Conservation (phyloP, 108 stramenopile species). For the Fragilaria crotonensis region DNA sequence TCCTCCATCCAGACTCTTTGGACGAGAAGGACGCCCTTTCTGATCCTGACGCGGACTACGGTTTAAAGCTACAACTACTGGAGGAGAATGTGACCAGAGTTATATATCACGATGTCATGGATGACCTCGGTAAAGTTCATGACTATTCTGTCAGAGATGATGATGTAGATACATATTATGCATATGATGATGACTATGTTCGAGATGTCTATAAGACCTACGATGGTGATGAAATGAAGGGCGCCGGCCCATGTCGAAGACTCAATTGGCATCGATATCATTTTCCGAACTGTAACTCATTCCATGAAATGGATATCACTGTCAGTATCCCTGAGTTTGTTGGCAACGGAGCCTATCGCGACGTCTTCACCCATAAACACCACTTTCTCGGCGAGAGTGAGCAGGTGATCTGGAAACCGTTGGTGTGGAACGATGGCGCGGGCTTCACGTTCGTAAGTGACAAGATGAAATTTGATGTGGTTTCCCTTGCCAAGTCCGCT, state of each 20-base stretch:
- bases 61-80: not conserved
- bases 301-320: constrained; percentile 35
- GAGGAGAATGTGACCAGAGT: constrained; percentile 1
- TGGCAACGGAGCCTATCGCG: constrained; percentile 9
- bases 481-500: constrained; percentile 1
- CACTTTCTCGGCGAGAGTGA: constrained; percentile 16
- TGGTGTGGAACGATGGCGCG: not conserved
- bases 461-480: not conserved
- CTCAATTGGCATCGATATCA: constrained; percentile 25
- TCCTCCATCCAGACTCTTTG: not conserved
- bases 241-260: constrained; percentile 25
- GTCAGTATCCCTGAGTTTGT: constrained; percentile 8
- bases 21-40: not conserved
- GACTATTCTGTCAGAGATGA: constrained; percentile 14
- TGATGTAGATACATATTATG: constrained; percentile 37
- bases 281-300: constrained; percentile 59
- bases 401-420: not conserved
- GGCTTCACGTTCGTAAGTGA: not conserved
- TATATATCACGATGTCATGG: not conserved
- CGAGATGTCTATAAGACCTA: constrained; percentile 15
- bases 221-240: constrained; percentile 12
- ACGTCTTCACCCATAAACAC: constrained; percentile 31
- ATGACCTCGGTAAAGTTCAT: not conserved
- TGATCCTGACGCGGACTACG: not conserved
- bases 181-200: constrained; percentile 43